phyloP scores from a whole-genome alignment of 1,139 yeast genomes.

The Kurtzmaniella quercitrusa region DNA sequence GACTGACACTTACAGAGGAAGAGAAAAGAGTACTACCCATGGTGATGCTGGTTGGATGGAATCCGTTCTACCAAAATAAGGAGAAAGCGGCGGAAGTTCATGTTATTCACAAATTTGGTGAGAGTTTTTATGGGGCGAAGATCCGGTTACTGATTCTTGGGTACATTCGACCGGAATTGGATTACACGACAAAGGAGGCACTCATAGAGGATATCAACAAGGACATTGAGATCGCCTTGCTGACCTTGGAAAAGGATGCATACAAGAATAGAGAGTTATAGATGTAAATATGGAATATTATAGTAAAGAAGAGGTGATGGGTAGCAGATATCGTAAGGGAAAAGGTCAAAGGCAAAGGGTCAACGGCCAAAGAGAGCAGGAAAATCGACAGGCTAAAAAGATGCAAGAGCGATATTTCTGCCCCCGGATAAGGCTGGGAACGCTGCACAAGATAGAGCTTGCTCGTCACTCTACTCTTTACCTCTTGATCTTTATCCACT shows the following conservation, averaged over 20 bases:
- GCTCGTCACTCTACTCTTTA: too few relatives aligned
- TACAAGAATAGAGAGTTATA: slow-evolving; percentile 11
- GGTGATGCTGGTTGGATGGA: slow-evolving; percentile 96
- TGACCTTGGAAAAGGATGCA: slow-evolving; percentile 31
- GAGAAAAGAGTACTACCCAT: slow-evolving; percentile 62
- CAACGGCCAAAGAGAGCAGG: too few relatives aligned
- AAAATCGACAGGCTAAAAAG: too few relatives aligned
- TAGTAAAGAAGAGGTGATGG: too few relatives aligned
- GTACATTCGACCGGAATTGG: slow-evolving; percentile 84
- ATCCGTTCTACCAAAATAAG: slow-evolving; percentile 82
- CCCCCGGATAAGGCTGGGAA: too few relatives aligned
- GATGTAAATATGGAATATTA: neutral
- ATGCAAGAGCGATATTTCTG: too few relatives aligned
- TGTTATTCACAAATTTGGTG: slow-evolving; percentile 66
- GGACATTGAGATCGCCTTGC: slow-evolving; percentile 68
- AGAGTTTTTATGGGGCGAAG: slow-evolving; percentile 77
- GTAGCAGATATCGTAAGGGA: too few relatives aligned
- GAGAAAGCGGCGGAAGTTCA: slow-evolving; percentile 84
- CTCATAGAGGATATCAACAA: slow-evolving; percentile 77
- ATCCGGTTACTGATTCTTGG: slow-evolving; percentile 74
- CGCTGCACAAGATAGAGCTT: too few relatives aligned
- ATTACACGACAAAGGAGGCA: slow-evolving; percentile 84
- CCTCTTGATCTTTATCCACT: too few relatives aligned
- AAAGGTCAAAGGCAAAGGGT: too few relatives aligned
- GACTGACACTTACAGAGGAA: slow-evolving; percentile 37